phyloP scores from a whole-genome alignment of 2,329 filamentous ascomycete genomes.

The Allantophomopsis cytisporea region DNA sequence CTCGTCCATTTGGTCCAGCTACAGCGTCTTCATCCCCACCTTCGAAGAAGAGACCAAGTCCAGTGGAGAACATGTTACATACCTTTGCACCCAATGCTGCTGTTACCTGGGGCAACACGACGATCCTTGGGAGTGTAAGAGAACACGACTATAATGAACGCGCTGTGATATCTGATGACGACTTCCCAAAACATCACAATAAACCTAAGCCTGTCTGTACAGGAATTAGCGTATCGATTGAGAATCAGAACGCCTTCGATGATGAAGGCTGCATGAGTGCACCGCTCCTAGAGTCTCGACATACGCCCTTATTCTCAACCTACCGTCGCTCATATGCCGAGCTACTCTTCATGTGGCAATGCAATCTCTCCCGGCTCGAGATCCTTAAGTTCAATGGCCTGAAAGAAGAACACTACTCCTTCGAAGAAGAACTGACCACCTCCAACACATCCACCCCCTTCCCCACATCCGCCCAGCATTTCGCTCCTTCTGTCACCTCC shows the following conservation, averaged over 20 bases:
- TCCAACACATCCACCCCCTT: conserved; percentile 7
- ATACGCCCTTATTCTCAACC: conserved; percentile 34
- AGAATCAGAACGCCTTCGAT: conserved; percentile 52
- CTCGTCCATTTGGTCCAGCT: conserved; percentile 20
- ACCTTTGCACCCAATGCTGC: conserved; percentile 32
- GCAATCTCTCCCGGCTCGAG: conserved; percentile 48
- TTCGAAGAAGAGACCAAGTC: conserved; percentile 39
- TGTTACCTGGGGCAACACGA: conserved; percentile 23
- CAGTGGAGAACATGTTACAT: conserved; percentile 44
- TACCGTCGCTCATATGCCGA: conserved; percentile 57
- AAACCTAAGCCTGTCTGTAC: conserved; percentile 8
- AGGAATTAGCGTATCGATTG: conserved; percentile 30
- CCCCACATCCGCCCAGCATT: conserved; percentile 12
- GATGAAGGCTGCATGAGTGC: conserved; percentile 52
- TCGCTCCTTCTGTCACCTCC: conserved; percentile 12
- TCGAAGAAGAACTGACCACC: conserved; percentile 17
- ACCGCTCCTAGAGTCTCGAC: conserved; percentile 38
- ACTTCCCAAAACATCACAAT: conserved; percentile 9
- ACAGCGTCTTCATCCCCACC: conserved; percentile 28
- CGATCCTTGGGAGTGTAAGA: conserved; percentile 20
- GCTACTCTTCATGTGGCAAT: conserved; percentile 52
- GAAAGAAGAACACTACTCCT: conserved; percentile 23
- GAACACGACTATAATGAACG: conserved; percentile 12
- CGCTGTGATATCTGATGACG: conserved; percentile 16
- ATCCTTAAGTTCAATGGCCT: conserved; percentile 57